Conservation (phyloP, 495 filamentous ascomycete genomes). For the Articulospora tetracladia region DNA sequence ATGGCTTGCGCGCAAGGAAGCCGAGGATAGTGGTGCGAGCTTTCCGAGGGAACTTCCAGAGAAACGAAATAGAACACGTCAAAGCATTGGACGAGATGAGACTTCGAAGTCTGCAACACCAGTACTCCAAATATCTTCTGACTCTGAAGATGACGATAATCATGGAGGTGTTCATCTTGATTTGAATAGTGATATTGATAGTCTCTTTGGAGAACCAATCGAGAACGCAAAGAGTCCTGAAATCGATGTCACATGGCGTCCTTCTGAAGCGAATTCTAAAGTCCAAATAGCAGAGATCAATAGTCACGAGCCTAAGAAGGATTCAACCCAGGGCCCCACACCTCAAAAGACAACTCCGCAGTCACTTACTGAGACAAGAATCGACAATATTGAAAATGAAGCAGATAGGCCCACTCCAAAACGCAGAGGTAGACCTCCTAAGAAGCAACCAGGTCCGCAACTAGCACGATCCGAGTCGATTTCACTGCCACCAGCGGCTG, state of each 20-base stretch:
- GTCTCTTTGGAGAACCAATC: conserved; percentile 22
- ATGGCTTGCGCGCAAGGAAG: conserved; percentile 21
- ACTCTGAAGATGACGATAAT: conserved; percentile 5
- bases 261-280: conserved; percentile 1
- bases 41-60: conserved; percentile 7
- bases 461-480: neutral
- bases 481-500: neutral
- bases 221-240: conserved; percentile 1
- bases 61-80: neutral
- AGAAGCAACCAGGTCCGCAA: neutral
- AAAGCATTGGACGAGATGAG: neutral
- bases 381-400: neutral
- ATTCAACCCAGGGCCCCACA: neutral
- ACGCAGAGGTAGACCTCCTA: conserved; percentile 19
- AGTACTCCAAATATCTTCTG: conserved; percentile 10
- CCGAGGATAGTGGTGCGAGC: conserved; percentile 1
- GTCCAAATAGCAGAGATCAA: neutral
- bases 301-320: neutral
- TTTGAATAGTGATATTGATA: conserved; percentile 11
- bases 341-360: neutral
- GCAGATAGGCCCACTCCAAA: conserved; percentile 8
- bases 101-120: neutral
- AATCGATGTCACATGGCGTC: neutral
- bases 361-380: neutral
- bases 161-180: conserved; percentile 4